Evolutionary conservation across 805 yeast genomes (phyloP).

Genomic region (Wickerhamomyces queroliae): DNA sequence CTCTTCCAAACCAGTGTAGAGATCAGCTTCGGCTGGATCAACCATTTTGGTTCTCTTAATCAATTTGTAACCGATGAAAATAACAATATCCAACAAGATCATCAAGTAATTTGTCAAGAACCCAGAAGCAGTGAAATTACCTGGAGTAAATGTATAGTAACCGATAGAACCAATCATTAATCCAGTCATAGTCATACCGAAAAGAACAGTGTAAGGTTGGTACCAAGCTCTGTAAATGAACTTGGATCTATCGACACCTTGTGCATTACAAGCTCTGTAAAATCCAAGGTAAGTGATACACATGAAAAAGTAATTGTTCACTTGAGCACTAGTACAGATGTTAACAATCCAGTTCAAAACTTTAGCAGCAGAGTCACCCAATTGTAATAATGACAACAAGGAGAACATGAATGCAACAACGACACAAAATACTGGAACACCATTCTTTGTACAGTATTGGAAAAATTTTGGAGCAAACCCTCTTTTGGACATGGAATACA

Average conservation of each 20-base stretch:
- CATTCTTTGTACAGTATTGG: slow-evolving; percentile 51
- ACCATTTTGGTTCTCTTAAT: slow-evolving; percentile 36
- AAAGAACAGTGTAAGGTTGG: slow-evolving; percentile 48
- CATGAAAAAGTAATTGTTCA: slow-evolving; percentile 52
- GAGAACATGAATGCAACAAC: slow-evolving; percentile 49
- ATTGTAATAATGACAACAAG: slow-evolving; percentile 59
- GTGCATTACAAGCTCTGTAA: slow-evolving; percentile 47
- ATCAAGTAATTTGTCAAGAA: slow-evolving; percentile 66
- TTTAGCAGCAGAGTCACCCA: slow-evolving; percentile 49
- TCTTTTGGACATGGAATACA: slow-evolving; percentile 48
- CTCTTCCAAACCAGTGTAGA: slow-evolving; percentile 43
- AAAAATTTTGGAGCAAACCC: slow-evolving; percentile 59
- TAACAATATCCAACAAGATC: slow-evolving; percentile 47
- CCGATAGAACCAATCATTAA: slow-evolving; percentile 54
- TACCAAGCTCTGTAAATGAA: slow-evolving; percentile 43
- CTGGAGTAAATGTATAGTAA: slow-evolving; percentile 59
- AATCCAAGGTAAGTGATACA: slow-evolving; percentile 52
- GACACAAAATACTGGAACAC: slow-evolving; percentile 74
- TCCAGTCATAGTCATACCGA: slow-evolving; percentile 35
- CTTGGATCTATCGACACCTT: slow-evolving; percentile 31
- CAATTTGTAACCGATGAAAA: slow-evolving; percentile 43
- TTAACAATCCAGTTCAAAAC: slow-evolving; percentile 71
- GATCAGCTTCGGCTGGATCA: slow-evolving; percentile 40
- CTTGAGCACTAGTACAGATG: slow-evolving; percentile 62
- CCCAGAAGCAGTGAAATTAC: slow-evolving; percentile 48